Evolutionary conservation across 495 filamentous ascomycete species (phyloP), one percentile per base, ranked within the genome.

Genomic region (Tuber aestivum): DNA sequence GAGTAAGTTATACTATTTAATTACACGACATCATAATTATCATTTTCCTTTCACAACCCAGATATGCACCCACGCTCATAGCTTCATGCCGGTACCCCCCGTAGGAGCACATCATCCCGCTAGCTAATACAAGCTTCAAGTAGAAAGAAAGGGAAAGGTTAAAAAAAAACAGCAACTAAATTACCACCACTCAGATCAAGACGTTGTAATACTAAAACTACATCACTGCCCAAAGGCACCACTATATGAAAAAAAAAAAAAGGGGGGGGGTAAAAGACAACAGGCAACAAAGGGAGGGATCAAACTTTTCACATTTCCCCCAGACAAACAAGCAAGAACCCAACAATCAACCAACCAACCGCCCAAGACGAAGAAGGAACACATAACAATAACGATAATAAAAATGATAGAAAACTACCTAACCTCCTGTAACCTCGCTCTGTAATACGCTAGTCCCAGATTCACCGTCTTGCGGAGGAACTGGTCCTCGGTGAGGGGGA

Each of bases 401-500:
- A 35, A 18, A 18, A 0, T 5, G 12, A 56, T 20, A 65, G 56
- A 35, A 32, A 3, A 20, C 56, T 65, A 65, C 56, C 27, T 35
- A 71, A 70, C 80, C 69, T 78, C 72, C 70, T 71, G 76, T 56
- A 82, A 69, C 45, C 70, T 82, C 23, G 81, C 79, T 70, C 76
- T 83, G 78, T 92, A 94, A 80, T 93, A 93, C 38, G 87, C 86
- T 75, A 90, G 85, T 79, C 91, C 91, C 83, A 94, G 85, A 73
- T 92, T 88, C 50, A 88, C 86, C 5, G 90, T 90, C 82, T 94
- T 91, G 81, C 87, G 85, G 50, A 93, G 81, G 72, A 90, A 89
- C 27, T 87, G 86, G 83, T 94, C 91, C 76, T 92, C 91, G 14
- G 90, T 92, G 23, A 94, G 85, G 16, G 92, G 92, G 41, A 94